Evolutionary conservation across 2,329 filamentous ascomycete species (phyloP).

Genomic region (Alternaria burnsii): DNA sequence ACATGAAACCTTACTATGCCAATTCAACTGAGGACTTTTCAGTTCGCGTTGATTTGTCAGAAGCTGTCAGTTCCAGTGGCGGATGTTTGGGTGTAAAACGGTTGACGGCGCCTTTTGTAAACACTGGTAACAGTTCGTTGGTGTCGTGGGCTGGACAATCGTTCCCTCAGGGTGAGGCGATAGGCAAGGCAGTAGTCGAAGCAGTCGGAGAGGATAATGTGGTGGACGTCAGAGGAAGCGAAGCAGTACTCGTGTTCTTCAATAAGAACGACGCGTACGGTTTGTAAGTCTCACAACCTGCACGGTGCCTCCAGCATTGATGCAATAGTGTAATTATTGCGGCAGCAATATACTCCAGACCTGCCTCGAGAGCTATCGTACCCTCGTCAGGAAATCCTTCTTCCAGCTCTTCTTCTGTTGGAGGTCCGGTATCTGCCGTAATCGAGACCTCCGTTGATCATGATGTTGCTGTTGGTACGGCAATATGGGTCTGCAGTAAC

Average conservation of each 20-base stretch:
- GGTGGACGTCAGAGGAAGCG: slow-evolving; percentile 14
- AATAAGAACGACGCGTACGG: slow-evolving; percentile 11
- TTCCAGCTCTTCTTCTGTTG: no score
- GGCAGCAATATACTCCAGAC: neutral
- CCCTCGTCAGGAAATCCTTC: no score
- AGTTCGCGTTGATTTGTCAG: neutral
- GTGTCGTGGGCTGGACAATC: slow-evolving; percentile 16
- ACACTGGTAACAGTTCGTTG: slow-evolving; percentile 9
- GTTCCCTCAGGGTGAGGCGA: slow-evolving; percentile 14
- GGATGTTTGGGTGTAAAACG: neutral
- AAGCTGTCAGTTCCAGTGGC: neutral
- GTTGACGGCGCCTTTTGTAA: slow-evolving; percentile 9
- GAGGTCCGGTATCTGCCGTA: no score
- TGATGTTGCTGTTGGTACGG: no score
- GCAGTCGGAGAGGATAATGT: neutral
- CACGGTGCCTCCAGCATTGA: neutral
- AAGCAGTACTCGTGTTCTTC: slow-evolving; percentile 17
- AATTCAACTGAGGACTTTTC: slow-evolving; percentile 8
- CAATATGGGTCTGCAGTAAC: no score
- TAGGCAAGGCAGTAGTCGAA: slow-evolving; percentile 11
- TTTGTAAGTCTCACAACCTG: neutral
- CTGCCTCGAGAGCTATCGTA: neutral
- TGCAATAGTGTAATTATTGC: neutral
- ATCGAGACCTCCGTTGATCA: no score
- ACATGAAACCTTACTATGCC: slow-evolving; percentile 20